Percentiles rank a stretch among this genome's conserved stretches.
Conservation (phyloP, 2,329 filamentous ascomycete genomes). For the Pseudopyricularia javanii region DNA sequence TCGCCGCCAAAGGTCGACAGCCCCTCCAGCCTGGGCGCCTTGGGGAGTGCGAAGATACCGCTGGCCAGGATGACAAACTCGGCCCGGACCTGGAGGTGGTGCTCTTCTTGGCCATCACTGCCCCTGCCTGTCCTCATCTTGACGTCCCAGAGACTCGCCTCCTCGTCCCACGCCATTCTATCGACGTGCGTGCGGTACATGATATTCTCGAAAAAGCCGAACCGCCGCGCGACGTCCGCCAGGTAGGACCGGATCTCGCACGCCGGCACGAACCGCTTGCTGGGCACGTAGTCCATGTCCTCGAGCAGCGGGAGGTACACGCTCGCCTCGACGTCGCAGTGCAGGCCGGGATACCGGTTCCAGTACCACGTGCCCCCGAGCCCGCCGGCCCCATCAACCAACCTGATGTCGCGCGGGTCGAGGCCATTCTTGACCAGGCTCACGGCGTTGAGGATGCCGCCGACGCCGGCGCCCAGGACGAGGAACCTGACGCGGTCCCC, state of each 20-base stretch:
- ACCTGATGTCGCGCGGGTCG: background rate
- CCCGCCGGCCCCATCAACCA: background rate
- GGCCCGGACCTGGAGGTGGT: background rate
- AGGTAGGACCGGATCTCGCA: background rate
- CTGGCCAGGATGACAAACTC: background rate
- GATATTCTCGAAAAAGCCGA: background rate
- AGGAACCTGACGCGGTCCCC: background rate
- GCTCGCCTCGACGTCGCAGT: constrained; percentile 38
- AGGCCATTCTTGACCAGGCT: background rate
- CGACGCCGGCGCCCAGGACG: background rate
- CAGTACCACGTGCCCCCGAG: constrained; percentile 1
- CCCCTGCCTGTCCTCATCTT: background rate
- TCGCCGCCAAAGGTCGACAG: background rate
- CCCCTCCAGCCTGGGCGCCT: background rate
- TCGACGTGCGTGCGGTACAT: background rate
- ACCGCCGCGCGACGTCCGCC: background rate
- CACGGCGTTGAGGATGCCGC: background rate
- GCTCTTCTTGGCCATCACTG: no score
- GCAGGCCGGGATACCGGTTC: constrained; percentile 1
- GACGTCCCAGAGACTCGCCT: background rate
- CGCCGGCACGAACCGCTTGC: constrained; percentile 23
- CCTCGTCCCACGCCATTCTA: background rate
- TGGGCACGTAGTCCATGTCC: constrained; percentile 46
- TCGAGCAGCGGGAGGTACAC: constrained; percentile 49
- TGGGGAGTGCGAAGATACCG: background rate